Conservation (phyloP, 257 asterid species). For the Solanum pimpinellifolium region DNA sequence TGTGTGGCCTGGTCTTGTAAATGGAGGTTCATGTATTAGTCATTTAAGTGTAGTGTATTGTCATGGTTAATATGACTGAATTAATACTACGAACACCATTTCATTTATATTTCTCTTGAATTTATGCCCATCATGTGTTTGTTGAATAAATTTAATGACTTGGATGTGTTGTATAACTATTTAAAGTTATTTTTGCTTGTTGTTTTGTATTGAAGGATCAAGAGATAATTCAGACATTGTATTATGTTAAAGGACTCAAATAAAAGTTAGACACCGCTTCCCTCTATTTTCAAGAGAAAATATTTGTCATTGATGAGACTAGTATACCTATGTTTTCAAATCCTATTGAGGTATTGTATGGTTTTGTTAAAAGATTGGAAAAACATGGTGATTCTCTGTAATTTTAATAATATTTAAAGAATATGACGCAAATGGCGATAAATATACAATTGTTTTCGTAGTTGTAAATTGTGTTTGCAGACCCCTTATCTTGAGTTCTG, state of each 20-base stretch:
- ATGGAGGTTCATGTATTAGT: background rate
- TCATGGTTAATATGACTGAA: background rate
- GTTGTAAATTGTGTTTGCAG: background rate
- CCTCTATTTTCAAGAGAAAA: background rate
- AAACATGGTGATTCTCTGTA: background rate
- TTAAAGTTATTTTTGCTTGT: background rate
- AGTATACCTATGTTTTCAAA: background rate
- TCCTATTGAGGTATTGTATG: background rate
- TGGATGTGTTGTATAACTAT: background rate
- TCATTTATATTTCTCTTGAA: background rate
- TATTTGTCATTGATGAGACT: background rate
- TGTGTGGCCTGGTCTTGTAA: background rate
- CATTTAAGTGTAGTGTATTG: background rate
- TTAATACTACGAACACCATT: background rate
- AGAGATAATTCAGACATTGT: background rate
- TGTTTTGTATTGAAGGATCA: background rate
- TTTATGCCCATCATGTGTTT: background rate
- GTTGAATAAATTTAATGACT: background rate
- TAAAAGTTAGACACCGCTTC: background rate
- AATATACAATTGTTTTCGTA: too few species aligned
- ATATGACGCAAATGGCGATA: background rate
- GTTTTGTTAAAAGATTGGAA: background rate
- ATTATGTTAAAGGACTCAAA: background rate
- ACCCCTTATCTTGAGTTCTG: background rate
- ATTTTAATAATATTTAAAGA: too few species aligned